A percentile compares a stretch with the other conserved stretches of the same genome.
These are phyloP conservation scores for Ogataea zsoltii DNA, from an alignment of 805 yeast species.

Conservation along the genomic window DNA sequence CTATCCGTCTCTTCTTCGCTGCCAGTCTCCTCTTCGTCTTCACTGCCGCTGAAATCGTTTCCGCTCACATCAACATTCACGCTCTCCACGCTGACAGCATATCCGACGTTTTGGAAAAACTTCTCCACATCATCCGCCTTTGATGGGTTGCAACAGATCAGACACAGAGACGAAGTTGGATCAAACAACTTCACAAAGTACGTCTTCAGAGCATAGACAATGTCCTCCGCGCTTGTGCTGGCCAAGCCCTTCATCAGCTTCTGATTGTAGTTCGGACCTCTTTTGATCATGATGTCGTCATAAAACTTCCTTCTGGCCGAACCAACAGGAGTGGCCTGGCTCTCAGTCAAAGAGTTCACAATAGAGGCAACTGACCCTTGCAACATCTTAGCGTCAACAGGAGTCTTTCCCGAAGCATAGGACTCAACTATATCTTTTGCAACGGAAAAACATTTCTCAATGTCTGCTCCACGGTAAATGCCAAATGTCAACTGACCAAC, in stretches of 20 bases:
- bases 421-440: constrained; percentile 66
- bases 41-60: constrained; percentile 30
- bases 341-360: constrained; percentile 68
- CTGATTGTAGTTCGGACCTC: constrained; percentile 68
- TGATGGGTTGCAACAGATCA: constrained; percentile 73
- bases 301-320: constrained; percentile 68
- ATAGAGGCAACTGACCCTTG: constrained; percentile 77
- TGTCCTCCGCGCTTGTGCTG: constrained; percentile 52
- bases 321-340: constrained; percentile 61
- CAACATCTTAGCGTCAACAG: constrained; percentile 59
- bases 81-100: constrained; percentile 58
- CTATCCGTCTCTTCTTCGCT: constrained; percentile 15
- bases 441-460: constrained; percentile 56
- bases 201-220: constrained; percentile 48
- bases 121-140: constrained; percentile 48
- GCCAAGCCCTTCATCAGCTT: constrained; percentile 54
- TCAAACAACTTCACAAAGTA: constrained; percentile 71
- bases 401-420: constrained; percentile 51
- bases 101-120: constrained; percentile 55
- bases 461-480: constrained; percentile 84
- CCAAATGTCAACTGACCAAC: constrained; percentile 64
- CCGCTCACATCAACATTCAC: constrained; percentile 37
- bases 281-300: constrained; percentile 63
- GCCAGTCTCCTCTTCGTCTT: constrained; percentile 30
- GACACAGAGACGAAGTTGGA: constrained; percentile 54